Base-by-base conservation (phyloP, 2,329 filamentous ascomycete genomes). In the Orbilia blumenaviensis region DNA sequence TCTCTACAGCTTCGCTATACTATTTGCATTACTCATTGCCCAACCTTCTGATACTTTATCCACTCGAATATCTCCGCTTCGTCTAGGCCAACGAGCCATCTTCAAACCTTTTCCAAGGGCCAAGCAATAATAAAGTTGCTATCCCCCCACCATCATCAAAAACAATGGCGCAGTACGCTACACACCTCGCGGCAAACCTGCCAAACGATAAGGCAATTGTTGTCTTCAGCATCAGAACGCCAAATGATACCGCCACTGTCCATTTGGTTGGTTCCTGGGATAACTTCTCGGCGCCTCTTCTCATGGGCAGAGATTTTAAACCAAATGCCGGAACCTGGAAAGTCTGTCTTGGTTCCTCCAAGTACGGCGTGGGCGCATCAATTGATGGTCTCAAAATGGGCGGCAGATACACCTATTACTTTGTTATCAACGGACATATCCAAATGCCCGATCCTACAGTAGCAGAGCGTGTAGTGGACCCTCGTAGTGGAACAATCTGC, bases 231-330 rank as follows among this genome's bases (percentile, higher is more conserved):
- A 71, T 71, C 36, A 71, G 42, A 18, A 71, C 66, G 4, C 66
- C 66, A n/a, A 36, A 32, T 10, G 66, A 71, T 16, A 71, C 66
- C 7, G 66, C 66, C 61, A 78, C 73, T 5, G 78, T 80, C 29
- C 78, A 80, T 48, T 67, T 80, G n/a, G 50, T 79, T 36, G 79
- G 79, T 14, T 80, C 79, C 23, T 80, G 79, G 79, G 78, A 79
- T 46, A 79, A 79, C 34, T 80, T 78, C 36, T 69, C 72, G 5
- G 79, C 74, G 6, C 66, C 78, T 16, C 62, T 78, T 36, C 61
- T 67, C 27, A 79, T 80, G 79, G 78, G 78, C 32, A 73, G 78
- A 50, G 79, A 79, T 34, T 63, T 66, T 36, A 75, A 77, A 29
- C 66, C 78, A 56, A 77, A 78, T 16, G 50, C 67, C 36, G 78